Conservation (phyloP, 805 yeast genomes). For the Clavispora carvajalis region DNA sequence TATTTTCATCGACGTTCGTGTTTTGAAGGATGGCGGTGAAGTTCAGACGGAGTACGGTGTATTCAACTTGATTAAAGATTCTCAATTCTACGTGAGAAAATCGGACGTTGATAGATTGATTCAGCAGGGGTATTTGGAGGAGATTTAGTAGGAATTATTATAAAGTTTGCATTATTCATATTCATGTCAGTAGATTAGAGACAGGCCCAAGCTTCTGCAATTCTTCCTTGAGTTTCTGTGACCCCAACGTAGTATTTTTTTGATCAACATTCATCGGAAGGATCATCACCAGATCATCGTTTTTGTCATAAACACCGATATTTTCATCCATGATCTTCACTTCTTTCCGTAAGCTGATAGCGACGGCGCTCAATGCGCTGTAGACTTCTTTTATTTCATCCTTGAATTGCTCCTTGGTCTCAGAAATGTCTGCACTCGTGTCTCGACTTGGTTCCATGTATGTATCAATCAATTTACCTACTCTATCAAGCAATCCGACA, state of each 20-base stretch:
- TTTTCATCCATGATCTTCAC: conserved; percentile 59
- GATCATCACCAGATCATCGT: conserved; percentile 44
- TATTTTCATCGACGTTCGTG: conserved; percentile 90
- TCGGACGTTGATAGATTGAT: conserved; percentile 91
- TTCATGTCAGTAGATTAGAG: neutral
- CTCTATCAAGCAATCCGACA: conserved; percentile 45
- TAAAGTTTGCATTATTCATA: neutral
- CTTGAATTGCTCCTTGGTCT: conserved; percentile 36
- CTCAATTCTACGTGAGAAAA: conserved; percentile 90
- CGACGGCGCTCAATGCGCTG: conserved; percentile 49
- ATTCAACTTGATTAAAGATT: conserved; percentile 84
- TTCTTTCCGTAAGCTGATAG: conserved; percentile 60
- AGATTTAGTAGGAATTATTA: conserved; percentile 34
- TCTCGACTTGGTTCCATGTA: conserved; percentile 26
- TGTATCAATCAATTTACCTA: conserved; percentile 44
- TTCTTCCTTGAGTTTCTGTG: conserved; percentile 49
- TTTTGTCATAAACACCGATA: conserved; percentile 42
- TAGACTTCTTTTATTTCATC: conserved; percentile 45
- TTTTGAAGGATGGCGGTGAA: conserved; percentile 91
- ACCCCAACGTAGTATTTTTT: conserved; percentile 65
- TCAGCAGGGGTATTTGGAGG: conserved; percentile 89
- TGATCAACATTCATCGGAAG: conserved; percentile 66
- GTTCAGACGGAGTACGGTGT: conserved; percentile 97
- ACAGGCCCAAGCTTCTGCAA: conserved; percentile 17
- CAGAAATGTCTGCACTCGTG: conserved; percentile 17